A percentile compares a stretch with the other conserved stretches of the same genome.
Evolutionary conservation across 371 early-diverging fungal genomes (phyloP).

Genomic region (Syncephalis plumigaleata): DNA sequence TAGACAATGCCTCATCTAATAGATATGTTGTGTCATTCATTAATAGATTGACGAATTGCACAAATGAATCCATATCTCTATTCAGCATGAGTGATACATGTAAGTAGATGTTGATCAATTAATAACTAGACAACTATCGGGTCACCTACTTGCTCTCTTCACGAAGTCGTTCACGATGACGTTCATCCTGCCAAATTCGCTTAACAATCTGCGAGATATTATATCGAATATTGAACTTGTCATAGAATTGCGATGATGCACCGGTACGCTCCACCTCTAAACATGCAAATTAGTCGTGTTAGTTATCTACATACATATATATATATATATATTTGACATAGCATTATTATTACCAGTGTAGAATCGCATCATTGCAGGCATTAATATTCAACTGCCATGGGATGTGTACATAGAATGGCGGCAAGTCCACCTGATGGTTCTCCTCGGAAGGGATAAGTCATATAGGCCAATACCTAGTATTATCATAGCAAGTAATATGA

Average conservation of each 20-base stretch:
- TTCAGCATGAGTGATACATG: background rate
- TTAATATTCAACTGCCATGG: slow-evolving; percentile 50
- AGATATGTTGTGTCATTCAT: slow-evolving; percentile 94
- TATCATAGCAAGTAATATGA: too few species aligned
- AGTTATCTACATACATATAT: background rate
- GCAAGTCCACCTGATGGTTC: slow-evolving; percentile 42
- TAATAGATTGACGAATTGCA: slow-evolving; percentile 80
- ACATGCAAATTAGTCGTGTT: background rate
- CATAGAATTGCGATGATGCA: slow-evolving; percentile 82
- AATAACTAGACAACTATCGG: slow-evolving; percentile 15
- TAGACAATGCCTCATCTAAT: slow-evolving; percentile 80
- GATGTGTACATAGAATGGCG: slow-evolving; percentile 47
- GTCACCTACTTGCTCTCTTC: slow-evolving; percentile 25
- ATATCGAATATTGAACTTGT: slow-evolving; percentile 95
- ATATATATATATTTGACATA: background rate
- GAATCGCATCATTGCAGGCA: slow-evolving; percentile 67
- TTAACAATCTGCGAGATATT: slow-evolving; percentile 89
- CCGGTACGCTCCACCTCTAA: slow-evolving; percentile 90
- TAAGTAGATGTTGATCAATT: background rate
- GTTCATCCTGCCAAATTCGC: slow-evolving; percentile 59
- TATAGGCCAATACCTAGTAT: too few species aligned
- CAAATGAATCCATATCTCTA: slow-evolving; percentile 44
- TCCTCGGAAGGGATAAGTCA: slow-evolving; percentile 14
- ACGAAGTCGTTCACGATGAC: slow-evolving; percentile 31
- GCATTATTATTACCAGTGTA: slow-evolving; percentile 53